Percentiles rank a stretch among this genome's conserved stretches.
Conservation (phyloP, 73 alveolate species). For the Uronychia setigera region DNA sequence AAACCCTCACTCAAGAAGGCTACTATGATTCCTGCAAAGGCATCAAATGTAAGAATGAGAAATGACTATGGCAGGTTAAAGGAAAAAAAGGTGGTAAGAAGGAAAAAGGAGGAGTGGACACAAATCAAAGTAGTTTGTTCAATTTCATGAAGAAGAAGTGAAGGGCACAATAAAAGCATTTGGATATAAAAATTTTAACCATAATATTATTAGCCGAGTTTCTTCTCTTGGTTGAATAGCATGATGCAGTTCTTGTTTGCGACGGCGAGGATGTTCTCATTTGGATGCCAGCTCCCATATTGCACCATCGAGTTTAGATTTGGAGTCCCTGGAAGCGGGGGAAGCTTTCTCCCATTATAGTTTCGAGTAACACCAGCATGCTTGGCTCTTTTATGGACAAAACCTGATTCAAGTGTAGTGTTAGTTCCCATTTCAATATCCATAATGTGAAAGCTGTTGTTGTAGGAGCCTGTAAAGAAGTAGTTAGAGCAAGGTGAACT, state of each 20-base stretch:
- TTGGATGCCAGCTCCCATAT: slow-evolving; percentile 57
- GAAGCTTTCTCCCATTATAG: slow-evolving; percentile 7
- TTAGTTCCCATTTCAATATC: slow-evolving; percentile 26
- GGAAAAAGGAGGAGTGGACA: background rate
- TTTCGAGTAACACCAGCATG: slow-evolving; percentile 5
- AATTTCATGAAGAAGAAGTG: background rate
- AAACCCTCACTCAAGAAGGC: too few species aligned
- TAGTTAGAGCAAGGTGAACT: slow-evolving; percentile 37
- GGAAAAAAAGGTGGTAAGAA: background rate
- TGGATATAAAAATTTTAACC: background rate
- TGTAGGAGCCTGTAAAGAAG: slow-evolving; percentile 57
- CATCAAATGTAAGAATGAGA: too few species aligned
- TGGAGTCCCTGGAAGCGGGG: slow-evolving; percentile 4
- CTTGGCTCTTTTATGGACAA: slow-evolving; percentile 54
- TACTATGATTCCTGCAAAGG: too few species aligned
- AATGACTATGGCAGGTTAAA: background rate
- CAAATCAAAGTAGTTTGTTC: background rate
- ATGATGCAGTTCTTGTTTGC: slow-evolving; percentile 44
- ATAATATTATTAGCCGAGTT: background rate
- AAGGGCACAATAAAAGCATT: background rate
- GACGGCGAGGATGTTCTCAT: slow-evolving; percentile 49
- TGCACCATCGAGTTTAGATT: background rate
- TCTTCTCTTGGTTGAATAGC: slow-evolving; percentile 2
- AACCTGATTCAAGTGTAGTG: slow-evolving; percentile 38
- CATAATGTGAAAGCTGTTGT: slow-evolving; percentile 50